A percentile compares a stretch with the other conserved stretches of the same genome.
Evolutionary conservation across 768 basidiomycete genomes (phyloP).

Genomic region (Mycena alexandri): DNA sequence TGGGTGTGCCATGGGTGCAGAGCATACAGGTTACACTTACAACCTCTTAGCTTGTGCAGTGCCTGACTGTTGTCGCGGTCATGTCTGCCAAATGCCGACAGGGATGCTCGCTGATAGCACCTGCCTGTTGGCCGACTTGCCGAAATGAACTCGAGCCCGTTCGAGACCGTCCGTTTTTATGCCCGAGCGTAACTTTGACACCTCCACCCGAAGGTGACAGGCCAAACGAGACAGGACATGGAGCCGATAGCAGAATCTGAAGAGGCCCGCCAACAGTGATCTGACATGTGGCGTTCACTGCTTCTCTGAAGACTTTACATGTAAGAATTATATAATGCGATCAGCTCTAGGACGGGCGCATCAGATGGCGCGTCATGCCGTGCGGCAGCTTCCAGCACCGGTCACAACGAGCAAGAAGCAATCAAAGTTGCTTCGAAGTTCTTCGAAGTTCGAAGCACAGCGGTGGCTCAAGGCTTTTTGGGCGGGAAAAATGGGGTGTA

Average conservation of each 20-base stretch:
- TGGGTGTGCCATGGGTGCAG: background rate
- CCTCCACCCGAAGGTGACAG: too few relatives aligned
- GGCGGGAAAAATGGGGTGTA: too few relatives aligned
- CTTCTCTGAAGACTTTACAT: too few relatives aligned
- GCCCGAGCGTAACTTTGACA: too few relatives aligned
- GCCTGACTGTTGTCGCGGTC: background rate
- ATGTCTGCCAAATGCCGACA: background rate
- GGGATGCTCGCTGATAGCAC: background rate
- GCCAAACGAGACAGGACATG: too few relatives aligned
- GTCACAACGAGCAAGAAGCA: background rate
- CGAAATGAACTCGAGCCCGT: background rate
- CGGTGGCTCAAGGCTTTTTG: too few relatives aligned
- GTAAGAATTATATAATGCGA: background rate
- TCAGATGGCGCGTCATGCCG: too few relatives aligned
- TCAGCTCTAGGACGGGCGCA: background rate
- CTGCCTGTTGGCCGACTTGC: background rate
- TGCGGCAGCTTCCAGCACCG: too few relatives aligned
- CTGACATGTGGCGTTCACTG: too few relatives aligned
- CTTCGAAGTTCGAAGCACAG: background rate
- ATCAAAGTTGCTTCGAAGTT: slow-evolving; percentile 1
- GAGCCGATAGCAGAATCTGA: too few relatives aligned
- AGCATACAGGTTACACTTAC: slow-evolving; percentile 1
- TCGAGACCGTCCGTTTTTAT: background rate
- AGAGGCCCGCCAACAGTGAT: too few relatives aligned
- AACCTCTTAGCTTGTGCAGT: background rate